Percentiles rank a stretch among this genome's conserved stretches.
Conservation (phyloP, 2,329 filamentous ascomycete genomes). For the Colletotrichum kahawae region DNA sequence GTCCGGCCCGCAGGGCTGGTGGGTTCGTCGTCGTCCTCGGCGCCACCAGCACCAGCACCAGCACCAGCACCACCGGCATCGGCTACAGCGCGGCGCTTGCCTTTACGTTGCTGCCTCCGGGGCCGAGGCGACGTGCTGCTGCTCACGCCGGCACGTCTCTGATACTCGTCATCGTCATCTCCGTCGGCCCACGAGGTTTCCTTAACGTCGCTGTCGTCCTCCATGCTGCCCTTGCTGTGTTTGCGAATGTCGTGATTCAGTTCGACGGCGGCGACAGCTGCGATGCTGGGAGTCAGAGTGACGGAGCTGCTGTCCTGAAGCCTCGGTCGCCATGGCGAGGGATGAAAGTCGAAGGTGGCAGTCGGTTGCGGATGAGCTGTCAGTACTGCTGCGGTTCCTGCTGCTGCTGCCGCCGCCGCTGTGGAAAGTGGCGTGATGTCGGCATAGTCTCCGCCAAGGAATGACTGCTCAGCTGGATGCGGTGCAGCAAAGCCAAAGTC, state of each 20-base stretch:
- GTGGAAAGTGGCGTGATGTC: constrained; percentile 22
- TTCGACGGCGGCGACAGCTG: constrained; percentile 12
- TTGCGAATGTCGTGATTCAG: constrained; percentile 13
- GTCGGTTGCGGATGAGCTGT: constrained; percentile 8
- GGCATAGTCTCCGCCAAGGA: constrained; percentile 20
- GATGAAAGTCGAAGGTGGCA: constrained; percentile 11
- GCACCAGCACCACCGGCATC: not conserved
- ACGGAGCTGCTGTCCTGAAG: constrained; percentile 14
- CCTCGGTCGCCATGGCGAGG: constrained; percentile 14
- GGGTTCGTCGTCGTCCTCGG: not conserved
- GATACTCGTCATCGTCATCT: not conserved
- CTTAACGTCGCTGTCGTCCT: constrained; percentile 8
- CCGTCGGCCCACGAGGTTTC: constrained; percentile 7
- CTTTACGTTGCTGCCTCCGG: constrained; percentile 4
- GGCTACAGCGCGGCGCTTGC: constrained; percentile 11
- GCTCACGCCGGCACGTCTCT: not conserved
- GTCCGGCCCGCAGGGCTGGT: constrained; percentile 8
- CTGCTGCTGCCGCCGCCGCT: not conserved
- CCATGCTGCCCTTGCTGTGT: constrained; percentile 16
- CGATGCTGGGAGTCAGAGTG: constrained; percentile 12
- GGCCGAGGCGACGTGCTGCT: not conserved
- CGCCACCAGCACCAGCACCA: not conserved
- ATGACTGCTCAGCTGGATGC: constrained; percentile 13
- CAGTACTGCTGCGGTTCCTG: not conserved
- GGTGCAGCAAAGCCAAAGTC: constrained; percentile 15